These are phyloP conservation scores for Obelidium mucronatum DNA, from an alignment of 192 early-diverging fungal species.

Conservation along the genomic window DNA sequence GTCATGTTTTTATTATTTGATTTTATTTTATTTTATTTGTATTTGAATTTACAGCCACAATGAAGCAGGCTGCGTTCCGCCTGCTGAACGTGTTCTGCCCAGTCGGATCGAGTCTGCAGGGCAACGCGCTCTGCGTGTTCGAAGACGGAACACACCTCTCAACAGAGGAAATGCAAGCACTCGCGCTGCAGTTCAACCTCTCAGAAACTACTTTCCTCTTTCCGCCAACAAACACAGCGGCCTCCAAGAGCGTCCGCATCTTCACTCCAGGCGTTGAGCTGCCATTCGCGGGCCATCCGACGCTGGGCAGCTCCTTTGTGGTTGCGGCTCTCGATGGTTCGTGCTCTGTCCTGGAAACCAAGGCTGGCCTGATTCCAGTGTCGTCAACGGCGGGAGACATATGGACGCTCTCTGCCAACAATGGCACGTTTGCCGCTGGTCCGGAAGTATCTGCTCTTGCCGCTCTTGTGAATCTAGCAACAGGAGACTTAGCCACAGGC, in stretches of 20 bases:
- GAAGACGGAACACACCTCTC: constrained; percentile 12
- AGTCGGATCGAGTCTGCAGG: constrained; percentile 4
- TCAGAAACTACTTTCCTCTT: constrained; percentile 38
- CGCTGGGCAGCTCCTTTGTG: constrained; percentile 34
- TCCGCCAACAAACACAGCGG: background rate
- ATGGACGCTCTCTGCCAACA: constrained; percentile 18
- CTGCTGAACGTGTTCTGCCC: constrained; percentile 43
- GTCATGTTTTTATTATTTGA: too few relatives aligned
- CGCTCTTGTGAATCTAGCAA: background rate
- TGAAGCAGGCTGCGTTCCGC: background rate
- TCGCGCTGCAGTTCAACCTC: constrained; percentile 40
- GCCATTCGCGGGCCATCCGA: constrained; percentile 45
- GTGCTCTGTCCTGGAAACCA: constrained; percentile 31
- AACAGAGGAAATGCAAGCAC: constrained; percentile 25
- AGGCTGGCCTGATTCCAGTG: constrained; percentile 39
- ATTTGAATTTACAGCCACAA: background rate
- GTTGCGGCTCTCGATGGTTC: constrained; percentile 10
- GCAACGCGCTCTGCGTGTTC: constrained; percentile 41
- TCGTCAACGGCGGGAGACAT: background rate
- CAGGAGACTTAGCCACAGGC: background rate
- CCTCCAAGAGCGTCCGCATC: constrained; percentile 32
- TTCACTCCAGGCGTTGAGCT: constrained; percentile 42
- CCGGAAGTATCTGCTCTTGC: background rate
- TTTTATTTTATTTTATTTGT: too few relatives aligned
- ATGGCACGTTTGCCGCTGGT: background rate